These are phyloP conservation scores for Wakefieldia striispora DNA, from an alignment of 768 basidiomycete genomes.

Conservation along the genomic window DNA sequence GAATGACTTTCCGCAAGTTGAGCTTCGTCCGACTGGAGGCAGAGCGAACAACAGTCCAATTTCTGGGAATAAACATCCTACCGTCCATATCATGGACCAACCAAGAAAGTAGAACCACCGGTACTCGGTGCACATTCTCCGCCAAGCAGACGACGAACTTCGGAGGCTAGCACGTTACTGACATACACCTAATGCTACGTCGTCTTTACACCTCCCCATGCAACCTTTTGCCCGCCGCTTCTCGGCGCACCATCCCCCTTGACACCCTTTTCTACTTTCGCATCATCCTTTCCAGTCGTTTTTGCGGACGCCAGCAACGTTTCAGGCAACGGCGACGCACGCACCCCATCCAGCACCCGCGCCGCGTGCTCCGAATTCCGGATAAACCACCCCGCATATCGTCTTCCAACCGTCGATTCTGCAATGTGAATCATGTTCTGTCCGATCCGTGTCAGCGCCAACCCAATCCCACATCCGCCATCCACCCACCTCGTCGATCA, in stretches of 20 bases:
- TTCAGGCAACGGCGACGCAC: conserved; percentile 49
- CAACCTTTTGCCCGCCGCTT: conserved; percentile 55
- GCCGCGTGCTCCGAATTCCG: conserved; percentile 92
- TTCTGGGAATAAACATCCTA: no score
- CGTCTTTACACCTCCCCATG: conserved; percentile 42
- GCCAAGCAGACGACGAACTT: no score
- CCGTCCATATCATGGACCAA: no score
- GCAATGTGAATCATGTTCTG: conserved; percentile 97
- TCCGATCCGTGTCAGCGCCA: background rate
- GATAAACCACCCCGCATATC: conserved; percentile 97
- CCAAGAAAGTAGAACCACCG: no score
- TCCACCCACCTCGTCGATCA: conserved; percentile 82
- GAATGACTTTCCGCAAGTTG: no score
- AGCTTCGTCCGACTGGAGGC: no score
- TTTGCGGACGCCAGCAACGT: background rate
- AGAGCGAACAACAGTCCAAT: no score
- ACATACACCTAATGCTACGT: no score
- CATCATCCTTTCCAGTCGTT: conserved; percentile 14
- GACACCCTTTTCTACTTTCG: conserved; percentile 20
- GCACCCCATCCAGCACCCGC: conserved; percentile 79
- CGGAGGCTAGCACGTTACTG: no score
- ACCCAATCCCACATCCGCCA: background rate
- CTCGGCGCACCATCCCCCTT: conserved; percentile 33
- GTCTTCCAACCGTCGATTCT: conserved; percentile 89
- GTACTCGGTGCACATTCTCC: no score